Base-by-base conservation (phyloP, 169 alveolate genomes). In the Cardiosporidium cionae region DNA sequence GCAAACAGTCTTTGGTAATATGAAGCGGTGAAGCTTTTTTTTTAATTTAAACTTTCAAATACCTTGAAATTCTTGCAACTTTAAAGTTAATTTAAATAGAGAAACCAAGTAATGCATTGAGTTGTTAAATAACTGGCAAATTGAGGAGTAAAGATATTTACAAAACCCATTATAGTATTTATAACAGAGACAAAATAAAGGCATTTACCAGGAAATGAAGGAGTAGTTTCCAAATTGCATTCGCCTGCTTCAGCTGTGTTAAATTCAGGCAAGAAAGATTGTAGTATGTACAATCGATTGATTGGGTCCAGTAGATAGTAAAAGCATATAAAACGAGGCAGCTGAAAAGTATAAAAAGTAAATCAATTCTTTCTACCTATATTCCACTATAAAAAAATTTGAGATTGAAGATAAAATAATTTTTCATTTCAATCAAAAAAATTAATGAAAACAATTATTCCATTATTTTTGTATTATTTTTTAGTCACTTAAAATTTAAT, bases 281-380 rank as follows among this genome's bases (percentile, higher is more conserved):
- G 53, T 7, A 76, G 75, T 2, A 76, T 7, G n/a, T 76, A 69
- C 31, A 63, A 9, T 27, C 82, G 69, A 65, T 76, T 67, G 22
- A 75, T 33, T 0, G 82, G 82, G 37, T 76, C 82, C 31, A 67
- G 9, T 16, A 76, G 53, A 44, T 67, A 66, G 72, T 67, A 76
- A 33, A 76, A 54, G 22, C 82, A 76, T 0, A 76, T 74, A 7
- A 76, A 52, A 4, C 82, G 70, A 7, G 82, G 82, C 22, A 76
- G 32, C 82, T 76, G 76, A 36, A 2, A 68, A 32, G 3, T 2
- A n/a, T 28, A 68, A 3, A 32, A 3, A 29, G 64, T 36, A 32
- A 32, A n/a, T n/a, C n/a, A n/a, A n/a, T n/a, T n/a, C n/a, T n/a
- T n/a, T n/a, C n/a, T n/a, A n/a, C n/a, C n/a, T n/a, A n/a, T n/a